Base-by-base conservation (phyloP, 139 green algal genomes). In the Tetraselmis striata region DNA sequence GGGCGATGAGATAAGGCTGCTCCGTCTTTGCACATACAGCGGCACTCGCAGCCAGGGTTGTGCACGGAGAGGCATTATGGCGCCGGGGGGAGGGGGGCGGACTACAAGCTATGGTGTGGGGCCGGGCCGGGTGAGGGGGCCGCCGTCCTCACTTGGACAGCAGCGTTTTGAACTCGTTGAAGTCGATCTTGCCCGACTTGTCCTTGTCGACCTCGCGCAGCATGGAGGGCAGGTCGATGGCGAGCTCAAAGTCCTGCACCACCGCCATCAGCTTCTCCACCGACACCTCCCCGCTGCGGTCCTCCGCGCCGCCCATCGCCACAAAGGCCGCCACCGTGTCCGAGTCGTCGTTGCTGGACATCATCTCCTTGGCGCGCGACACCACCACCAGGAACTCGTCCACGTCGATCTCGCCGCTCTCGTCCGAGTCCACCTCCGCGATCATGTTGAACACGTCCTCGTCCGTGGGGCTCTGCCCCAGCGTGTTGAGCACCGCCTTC, bases 291-390 rank as follows among this genome's bases (percentile, higher is more conserved):
- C 45, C 45, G 45, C 45, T 67, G 45, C 45, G 45, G 45, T 67
- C 45, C 45, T 67, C 45, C 11, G 5, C 18, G 45, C 45, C 45
- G 0, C 93, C 93, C 29, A 97, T 86, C 2, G 93, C 92, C 24
- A 95, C 88, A 83, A 96, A 97, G 0, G 93, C 93, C 77, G 95
- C 93, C 23, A 96, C 59, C 1, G 93, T 96, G 77, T 95, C 93
- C 28, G 84, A 82, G 67, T 97, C 91, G 59, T 93, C 88, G n/a
- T n/a, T n/a, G n/a, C n/a, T n/a, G n/a, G n/a, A n/a, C n/a, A n/a
- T n/a, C 2, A 78, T 76, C 59, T 87, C 79, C 32, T 88, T 83
- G 1, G 85, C 85, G 78, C 92, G 92, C 79, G 93, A 82, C 28
- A 96, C 94, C 0, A 94, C 88, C 58, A 89, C 87, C 31, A 96